Conservation (phyloP, 148 eudicot species). For the Gaultheria prostrata region DNA sequence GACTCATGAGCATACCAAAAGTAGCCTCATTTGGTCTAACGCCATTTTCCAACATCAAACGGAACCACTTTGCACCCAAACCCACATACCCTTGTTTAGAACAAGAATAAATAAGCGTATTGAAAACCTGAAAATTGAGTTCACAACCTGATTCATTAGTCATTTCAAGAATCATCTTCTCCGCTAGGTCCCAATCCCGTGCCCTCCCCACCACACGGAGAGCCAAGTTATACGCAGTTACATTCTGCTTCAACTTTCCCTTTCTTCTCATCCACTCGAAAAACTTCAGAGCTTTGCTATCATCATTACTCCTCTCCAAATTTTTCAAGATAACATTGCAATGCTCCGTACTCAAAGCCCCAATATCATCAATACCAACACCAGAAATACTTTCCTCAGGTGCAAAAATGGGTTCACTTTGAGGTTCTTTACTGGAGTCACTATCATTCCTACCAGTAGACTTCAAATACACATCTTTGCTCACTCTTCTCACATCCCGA, state of each 20-base stretch:
- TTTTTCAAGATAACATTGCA: constrained; percentile 61
- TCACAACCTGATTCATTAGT: constrained; percentile 52
- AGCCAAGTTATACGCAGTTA: constrained; percentile 60
- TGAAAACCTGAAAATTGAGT: constrained; percentile 67
- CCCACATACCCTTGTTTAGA: constrained; percentile 59
- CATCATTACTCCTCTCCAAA: constrained; percentile 54
- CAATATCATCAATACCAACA: constrained; percentile 33
- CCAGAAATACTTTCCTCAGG: not conserved
- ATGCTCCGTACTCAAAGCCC: constrained; percentile 34
- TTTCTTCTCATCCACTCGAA: constrained; percentile 77
- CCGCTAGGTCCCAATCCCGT: constrained; percentile 74
- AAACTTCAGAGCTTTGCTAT: constrained; percentile 45
- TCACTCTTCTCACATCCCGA: constrained; percentile 27
- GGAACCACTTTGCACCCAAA: constrained; percentile 68
- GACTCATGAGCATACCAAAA: constrained; percentile 87
- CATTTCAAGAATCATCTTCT: constrained; percentile 65
- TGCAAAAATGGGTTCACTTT: constrained; percentile 16
- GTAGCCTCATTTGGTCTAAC: constrained; percentile 90
- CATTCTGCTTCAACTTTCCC: constrained; percentile 65
- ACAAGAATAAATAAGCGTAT: constrained; percentile 82
- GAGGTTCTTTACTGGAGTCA: constrained; percentile 1
- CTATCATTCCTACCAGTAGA: constrained; percentile 6
- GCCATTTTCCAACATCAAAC: constrained; percentile 64
- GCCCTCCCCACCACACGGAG: constrained; percentile 76
- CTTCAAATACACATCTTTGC: constrained; percentile 23